phyloP scores from a whole-genome alignment of 305 asterid genomes.

The Fraxinus angustifolia region DNA sequence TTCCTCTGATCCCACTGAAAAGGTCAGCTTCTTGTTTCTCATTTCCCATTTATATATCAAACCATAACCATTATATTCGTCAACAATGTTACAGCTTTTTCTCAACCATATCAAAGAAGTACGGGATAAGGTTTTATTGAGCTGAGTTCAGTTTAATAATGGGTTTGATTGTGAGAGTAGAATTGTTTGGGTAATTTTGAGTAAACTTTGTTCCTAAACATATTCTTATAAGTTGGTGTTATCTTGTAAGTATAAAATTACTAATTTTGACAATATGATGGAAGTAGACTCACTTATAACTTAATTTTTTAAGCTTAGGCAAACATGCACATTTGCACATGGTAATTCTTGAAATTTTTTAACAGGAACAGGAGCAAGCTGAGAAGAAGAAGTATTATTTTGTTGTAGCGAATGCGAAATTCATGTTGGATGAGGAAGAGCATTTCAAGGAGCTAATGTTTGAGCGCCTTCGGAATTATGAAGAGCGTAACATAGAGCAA shows the following conservation, averaged over 20 bases:
- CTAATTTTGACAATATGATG: background rate
- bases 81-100: background rate
- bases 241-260: background rate
- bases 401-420: conserved; percentile 88
- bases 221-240: background rate
- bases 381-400: conserved; percentile 64
- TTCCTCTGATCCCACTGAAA: conserved; percentile 56
- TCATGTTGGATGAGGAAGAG: conserved; percentile 98
- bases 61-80: background rate
- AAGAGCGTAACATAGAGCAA: conserved; percentile 61
- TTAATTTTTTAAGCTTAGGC: background rate
- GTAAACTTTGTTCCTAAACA: background rate
- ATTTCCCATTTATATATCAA: background rate
- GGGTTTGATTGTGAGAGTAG: background rate
- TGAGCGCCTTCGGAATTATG: conserved; percentile 65
- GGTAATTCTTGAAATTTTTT: conserved; percentile 24
- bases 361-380: conserved; percentile 41
- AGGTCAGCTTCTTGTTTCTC: conserved; percentile 40
- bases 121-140: background rate
- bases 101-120: background rate
- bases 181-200: background rate
- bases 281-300: background rate
- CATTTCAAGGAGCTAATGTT: conserved; percentile 80
- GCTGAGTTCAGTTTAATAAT: background rate
- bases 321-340: background rate